These are phyloP conservation scores for Phyllosticta citrichinensis DNA, from an alignment of 2,329 filamentous ascomycete species.

Conservation along the genomic window DNA sequence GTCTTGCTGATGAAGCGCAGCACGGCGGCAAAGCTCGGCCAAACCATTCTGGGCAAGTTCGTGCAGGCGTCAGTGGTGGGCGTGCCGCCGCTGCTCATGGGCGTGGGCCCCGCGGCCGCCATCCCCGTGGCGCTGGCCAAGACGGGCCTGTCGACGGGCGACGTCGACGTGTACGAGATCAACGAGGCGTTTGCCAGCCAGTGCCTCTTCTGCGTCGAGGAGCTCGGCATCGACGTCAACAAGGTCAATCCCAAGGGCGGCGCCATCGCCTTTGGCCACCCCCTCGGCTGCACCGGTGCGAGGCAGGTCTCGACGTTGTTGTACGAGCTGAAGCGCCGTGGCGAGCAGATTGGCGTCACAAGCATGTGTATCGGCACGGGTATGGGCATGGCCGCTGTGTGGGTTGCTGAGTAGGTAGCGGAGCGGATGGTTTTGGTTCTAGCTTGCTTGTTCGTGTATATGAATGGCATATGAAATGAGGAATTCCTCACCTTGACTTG, in stretches of 20 bases:
- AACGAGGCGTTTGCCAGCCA: constrained; percentile 98
- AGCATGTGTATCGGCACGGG: constrained; percentile 96
- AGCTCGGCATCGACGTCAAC: constrained; percentile 68
- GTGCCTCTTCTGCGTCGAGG: constrained; percentile 85
- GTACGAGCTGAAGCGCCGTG: constrained; percentile 77
- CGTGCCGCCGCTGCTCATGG: constrained; percentile 90
- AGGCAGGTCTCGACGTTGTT: constrained; percentile 87
- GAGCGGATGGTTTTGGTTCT: not conserved
- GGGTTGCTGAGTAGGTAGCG: constrained; percentile 71
- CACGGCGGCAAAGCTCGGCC: constrained; percentile 78
- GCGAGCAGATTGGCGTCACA: constrained; percentile 78
- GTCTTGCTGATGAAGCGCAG: constrained; percentile 93
- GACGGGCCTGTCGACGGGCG: constrained; percentile 69
- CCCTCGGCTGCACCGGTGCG: constrained; percentile 86
- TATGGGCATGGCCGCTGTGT: constrained; percentile 96
- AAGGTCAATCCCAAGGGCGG: constrained; percentile 98
- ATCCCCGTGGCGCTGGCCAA: constrained; percentile 87
- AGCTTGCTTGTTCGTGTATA: not conserved
- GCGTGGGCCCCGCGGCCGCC: constrained; percentile 87
- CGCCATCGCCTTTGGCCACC: constrained; percentile 92
- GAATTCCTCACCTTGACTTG: too few species aligned
- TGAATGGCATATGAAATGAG: too few species aligned
- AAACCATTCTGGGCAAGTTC: constrained; percentile 86
- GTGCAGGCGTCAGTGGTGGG: constrained; percentile 78
- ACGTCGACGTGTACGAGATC: constrained; percentile 97